phyloP scores from a whole-genome alignment of 2,329 filamentous ascomycete species.

The Diaporthe vexans region DNA sequence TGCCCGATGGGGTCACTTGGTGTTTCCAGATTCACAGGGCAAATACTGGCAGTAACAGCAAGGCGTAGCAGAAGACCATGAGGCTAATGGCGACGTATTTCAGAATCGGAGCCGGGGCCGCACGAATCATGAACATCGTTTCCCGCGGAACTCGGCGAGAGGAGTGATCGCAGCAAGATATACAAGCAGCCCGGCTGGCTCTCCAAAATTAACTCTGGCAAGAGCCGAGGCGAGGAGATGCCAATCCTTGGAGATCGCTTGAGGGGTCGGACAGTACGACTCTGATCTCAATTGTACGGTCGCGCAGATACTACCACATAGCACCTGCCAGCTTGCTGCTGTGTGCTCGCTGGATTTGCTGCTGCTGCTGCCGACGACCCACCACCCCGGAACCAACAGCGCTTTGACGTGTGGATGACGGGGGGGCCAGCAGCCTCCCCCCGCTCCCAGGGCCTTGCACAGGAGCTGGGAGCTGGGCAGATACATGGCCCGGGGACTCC shows the following conservation, averaged over 20 bases:
- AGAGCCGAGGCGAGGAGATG: background rate
- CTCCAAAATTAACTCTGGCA: background rate
- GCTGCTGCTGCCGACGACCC: background rate
- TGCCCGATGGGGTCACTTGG: background rate
- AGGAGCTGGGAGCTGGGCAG: background rate
- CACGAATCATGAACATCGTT: conserved; percentile 19
- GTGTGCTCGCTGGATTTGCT: background rate
- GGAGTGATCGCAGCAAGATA: background rate
- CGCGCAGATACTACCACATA: background rate
- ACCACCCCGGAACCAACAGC: background rate
- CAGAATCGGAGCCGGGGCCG: background rate
- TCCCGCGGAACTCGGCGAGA: background rate
- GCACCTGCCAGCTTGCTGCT: background rate
- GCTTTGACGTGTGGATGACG: conserved; percentile 7
- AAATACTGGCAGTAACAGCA: conserved; percentile 12
- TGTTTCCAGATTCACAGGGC: background rate
- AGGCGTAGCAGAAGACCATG: background rate
- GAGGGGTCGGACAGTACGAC: background rate
- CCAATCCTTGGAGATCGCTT: background rate
- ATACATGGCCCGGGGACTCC: too few species aligned
- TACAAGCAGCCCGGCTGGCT: background rate
- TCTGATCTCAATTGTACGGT: background rate
- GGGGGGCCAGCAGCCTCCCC: too few species aligned
- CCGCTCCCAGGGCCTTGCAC: background rate
- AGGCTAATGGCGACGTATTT: conserved; percentile 27